A percentile compares a stretch with the other conserved stretches of the same genome.
phyloP scores from a whole-genome alignment of 441 rosid species.

The Metrosideros polymorpha region DNA sequence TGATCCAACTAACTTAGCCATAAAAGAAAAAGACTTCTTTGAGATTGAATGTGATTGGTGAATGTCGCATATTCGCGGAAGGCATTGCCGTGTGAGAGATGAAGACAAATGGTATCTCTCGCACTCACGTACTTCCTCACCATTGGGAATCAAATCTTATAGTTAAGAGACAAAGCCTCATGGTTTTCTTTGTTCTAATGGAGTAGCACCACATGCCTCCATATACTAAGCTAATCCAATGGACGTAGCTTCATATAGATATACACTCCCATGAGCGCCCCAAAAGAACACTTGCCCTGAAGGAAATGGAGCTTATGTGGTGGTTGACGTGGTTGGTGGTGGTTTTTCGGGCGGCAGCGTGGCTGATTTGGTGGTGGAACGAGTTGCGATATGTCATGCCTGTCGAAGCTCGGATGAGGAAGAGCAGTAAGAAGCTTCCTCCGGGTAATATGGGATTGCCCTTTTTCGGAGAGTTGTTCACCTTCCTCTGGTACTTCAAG shows the following conservation, averaged over 20 bases:
- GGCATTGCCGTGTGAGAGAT: background rate
- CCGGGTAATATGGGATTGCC: background rate
- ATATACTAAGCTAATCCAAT: too few relatives aligned
- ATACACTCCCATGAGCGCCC: background rate
- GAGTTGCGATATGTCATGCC: background rate
- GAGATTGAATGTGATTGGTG: too few relatives aligned
- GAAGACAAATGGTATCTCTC: background rate
- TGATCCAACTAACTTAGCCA: too few relatives aligned
- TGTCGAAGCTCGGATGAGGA: background rate
- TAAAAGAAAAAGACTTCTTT: too few relatives aligned
- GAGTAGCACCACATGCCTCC: background rate
- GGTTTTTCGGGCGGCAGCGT: background rate
- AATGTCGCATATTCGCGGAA: background rate
- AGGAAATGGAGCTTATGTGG: background rate
- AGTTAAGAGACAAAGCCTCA: background rate
- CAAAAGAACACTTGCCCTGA: background rate
- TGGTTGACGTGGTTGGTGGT: background rate
- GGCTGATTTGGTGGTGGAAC: background rate
- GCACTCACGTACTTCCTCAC: background rate
- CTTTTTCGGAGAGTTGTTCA: background rate
- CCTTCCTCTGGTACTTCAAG: background rate
- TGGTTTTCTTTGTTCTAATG: background rate
- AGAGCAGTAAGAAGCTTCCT: background rate
- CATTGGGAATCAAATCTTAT: background rate
- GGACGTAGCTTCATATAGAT: background rate